These are phyloP conservation scores for Aureobasidium lini DNA, from an alignment of 2,329 filamentous ascomycete species.

Conservation along the genomic window DNA sequence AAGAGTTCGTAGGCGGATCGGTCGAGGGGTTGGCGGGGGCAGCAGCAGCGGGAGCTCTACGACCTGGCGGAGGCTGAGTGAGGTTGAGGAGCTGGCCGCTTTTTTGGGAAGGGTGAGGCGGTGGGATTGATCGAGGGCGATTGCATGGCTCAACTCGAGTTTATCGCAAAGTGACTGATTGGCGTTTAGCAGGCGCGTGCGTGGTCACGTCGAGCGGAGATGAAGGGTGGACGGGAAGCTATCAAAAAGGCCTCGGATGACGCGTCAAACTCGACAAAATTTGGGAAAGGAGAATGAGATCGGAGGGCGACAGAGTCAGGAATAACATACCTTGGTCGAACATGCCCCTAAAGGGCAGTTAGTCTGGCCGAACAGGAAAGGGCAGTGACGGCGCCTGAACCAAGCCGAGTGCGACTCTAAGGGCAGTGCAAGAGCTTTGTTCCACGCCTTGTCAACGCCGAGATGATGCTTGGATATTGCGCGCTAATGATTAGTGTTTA, in stretches of 20 bases:
- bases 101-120: conserved; percentile 2
- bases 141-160: conserved; percentile 5
- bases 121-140: conserved; percentile 4
- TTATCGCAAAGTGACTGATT: conserved; percentile 1
- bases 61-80: conserved; percentile 15
- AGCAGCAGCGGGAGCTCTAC: conserved; percentile 12
- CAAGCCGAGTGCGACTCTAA: neutral
- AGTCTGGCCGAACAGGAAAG: neutral
- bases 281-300: neutral
- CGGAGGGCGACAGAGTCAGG: neutral
- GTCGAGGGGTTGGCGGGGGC: conserved; percentile 2
- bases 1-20: conserved; percentile 9
- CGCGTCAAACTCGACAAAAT: neutral
- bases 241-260: neutral
- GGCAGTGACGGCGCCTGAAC: neutral
- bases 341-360: conserved; percentile 9
- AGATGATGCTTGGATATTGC: neutral
- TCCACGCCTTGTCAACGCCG: conserved; percentile 3
- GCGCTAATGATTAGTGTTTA: conserved; percentile 1
- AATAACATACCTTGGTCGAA: conserved; percentile 10
- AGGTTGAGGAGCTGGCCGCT: conserved; percentile 16
- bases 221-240: neutral
- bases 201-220: conserved; percentile 4
- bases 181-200: conserved; percentile 5
- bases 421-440: conserved; percentile 9